Evolutionary conservation across 169 alveolate species (phyloP), one percentile per base, ranked within the genome.

Genomic region (Besnoitia besnoiti): DNA sequence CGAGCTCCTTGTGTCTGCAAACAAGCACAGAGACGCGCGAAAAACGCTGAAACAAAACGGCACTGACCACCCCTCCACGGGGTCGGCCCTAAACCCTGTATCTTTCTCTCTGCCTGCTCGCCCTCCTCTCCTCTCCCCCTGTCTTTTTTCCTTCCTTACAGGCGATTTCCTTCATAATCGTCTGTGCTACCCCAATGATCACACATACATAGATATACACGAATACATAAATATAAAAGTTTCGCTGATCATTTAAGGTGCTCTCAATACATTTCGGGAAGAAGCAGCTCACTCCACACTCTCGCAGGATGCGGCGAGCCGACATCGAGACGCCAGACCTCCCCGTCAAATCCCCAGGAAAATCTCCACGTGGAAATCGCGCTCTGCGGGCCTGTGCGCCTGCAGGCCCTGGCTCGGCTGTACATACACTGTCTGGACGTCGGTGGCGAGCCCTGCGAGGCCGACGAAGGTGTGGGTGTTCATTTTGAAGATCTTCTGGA

Each of bases 341-440:
- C 19, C 62, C 62, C 62, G 30, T 50, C 30, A 19, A 50, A 50
- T 50, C 30, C 30, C 62, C 62, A 50, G 30, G 19, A 10, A 50
- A n/a, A n/a, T n/a, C 16, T 30, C 16, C 80, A 33, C 33, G 80
- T 30, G 24, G 10, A 33, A 8, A 67, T 19, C 30, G 16, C 21
- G 3, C 27, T 5, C 85, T 76, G 51, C 39, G 21, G 59, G 7
- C 46, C 27, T 33, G 88, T 12, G 85, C 76, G 21, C 37, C n/a
- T 37, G 79, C 37, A 7, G 33, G 8, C n/a, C 37, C 33, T 0
- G 24, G 27, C 59, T 10, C 59, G 59, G 59, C 24, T 49, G 59
- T 49, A 47, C 92, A 76, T 85, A 89, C 90, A 95, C 76, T 12
- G 96, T 95, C 93, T 95, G 96, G 75, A 95, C 96, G 85, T 95